A percentile compares a stretch with the other conserved stretches of the same genome.
phyloP scores from a whole-genome alignment of 495 filamentous ascomycete species.

The Podospora tetraspora region DNA sequence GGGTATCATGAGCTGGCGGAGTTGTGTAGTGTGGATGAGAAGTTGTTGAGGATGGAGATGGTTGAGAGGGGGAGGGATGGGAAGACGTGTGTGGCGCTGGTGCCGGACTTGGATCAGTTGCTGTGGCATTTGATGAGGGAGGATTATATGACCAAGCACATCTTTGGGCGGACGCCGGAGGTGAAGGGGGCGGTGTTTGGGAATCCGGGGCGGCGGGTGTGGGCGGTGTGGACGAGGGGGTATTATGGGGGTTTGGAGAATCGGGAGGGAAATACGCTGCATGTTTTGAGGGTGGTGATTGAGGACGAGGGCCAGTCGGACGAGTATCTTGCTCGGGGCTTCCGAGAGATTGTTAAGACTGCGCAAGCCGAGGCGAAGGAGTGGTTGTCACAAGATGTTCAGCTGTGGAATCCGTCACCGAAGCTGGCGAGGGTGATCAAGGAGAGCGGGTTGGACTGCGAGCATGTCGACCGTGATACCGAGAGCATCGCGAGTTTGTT shows the following conservation, averaged over 20 bases:
- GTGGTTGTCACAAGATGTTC: constrained; percentile 43
- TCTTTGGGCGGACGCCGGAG: constrained; percentile 46
- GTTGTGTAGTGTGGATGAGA: constrained; percentile 56
- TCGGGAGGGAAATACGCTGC: constrained; percentile 59
- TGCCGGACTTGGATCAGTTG: constrained; percentile 67
- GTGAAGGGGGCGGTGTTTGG: constrained; percentile 63
- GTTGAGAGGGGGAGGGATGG: constrained; percentile 23
- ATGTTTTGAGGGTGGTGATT: constrained; percentile 73
- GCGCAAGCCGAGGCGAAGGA: constrained; percentile 35
- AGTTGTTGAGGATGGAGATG: constrained; percentile 39
- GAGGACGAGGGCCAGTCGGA: constrained; percentile 49
- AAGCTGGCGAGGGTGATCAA: constrained; percentile 32
- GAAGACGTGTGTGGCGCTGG: constrained; percentile 56
- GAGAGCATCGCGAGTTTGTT: constrained; percentile 51
- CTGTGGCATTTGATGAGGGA: constrained; percentile 85
- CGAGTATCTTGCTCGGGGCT: constrained; percentile 52
- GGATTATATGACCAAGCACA: constrained; percentile 65
- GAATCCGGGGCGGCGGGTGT: constrained; percentile 51
- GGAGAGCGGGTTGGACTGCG: constrained; percentile 37
- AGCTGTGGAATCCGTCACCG: constrained; percentile 50
- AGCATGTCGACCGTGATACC: constrained; percentile 41
- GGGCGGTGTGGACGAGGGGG: constrained; percentile 76
- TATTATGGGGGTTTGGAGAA: constrained; percentile 48
- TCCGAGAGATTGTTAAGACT: constrained; percentile 44
- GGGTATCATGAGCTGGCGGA: constrained; percentile 47